phyloP scores from a whole-genome alignment of 345 rosid genomes.

The Firmiana major region DNA sequence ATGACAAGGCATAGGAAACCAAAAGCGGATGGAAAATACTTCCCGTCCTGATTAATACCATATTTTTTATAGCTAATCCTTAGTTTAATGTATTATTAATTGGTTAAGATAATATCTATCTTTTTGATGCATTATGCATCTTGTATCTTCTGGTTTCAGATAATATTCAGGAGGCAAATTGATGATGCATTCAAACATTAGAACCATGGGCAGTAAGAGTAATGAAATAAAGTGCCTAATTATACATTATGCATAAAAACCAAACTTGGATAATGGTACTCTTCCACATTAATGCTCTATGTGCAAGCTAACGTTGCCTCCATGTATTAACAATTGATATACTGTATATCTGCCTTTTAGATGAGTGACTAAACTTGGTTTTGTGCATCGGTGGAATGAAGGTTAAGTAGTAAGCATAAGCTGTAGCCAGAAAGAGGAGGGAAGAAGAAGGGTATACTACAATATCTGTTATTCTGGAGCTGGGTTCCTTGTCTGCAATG shows the following conservation, averaged over 20 bases:
- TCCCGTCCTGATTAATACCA: background rate
- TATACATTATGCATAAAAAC: background rate
- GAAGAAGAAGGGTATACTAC: no score
- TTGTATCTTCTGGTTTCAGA: background rate
- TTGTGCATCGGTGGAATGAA: no score
- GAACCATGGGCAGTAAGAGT: background rate
- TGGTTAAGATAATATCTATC: background rate
- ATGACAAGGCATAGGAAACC: slow-evolving; percentile 3
- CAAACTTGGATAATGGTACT: background rate
- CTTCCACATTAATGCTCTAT: background rate
- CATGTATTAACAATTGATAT: background rate
- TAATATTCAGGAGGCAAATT: background rate
- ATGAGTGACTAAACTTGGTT: no score
- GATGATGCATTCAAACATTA: background rate
- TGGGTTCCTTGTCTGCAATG: background rate
- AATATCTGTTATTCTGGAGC: no score
- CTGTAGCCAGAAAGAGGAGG: background rate
- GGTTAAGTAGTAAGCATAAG: no score
- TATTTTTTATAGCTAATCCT: slow-evolving; percentile 13
- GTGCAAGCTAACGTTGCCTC: background rate
- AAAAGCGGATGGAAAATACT: slow-evolving; percentile 12
- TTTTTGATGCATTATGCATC: background rate
- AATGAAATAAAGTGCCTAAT: background rate
- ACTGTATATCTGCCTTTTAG: no score
- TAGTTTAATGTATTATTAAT: slow-evolving; percentile 9